These are phyloP conservation scores for Telopea speciosissima DNA, from an alignment of 177 flowering plant genomes.

Conservation along the genomic window DNA sequence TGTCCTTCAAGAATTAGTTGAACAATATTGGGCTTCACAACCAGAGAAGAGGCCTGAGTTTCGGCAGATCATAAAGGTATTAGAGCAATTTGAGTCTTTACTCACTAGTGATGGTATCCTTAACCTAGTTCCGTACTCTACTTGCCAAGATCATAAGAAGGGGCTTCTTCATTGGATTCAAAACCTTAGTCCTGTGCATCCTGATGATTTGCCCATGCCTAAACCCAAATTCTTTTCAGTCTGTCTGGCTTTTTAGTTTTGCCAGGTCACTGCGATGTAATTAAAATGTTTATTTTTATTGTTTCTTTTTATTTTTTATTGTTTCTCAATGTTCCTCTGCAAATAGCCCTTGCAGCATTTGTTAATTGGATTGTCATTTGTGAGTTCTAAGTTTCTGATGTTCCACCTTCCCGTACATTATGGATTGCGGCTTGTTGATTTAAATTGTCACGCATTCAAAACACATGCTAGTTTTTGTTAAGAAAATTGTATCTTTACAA, in stretches of 20 bases:
- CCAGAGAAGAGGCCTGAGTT: slow-evolving; percentile 86
- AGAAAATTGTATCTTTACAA: too few species aligned
- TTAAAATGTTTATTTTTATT: not conserved
- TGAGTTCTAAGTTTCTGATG: too few species aligned
- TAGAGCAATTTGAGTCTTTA: slow-evolving; percentile 64
- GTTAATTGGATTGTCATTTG: too few species aligned
- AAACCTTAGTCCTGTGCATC: slow-evolving; percentile 45
- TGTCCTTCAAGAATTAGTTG: slow-evolving; percentile 58
- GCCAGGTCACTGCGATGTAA: not conserved
- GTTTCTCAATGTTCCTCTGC: too few species aligned
- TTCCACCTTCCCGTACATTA: too few species aligned
- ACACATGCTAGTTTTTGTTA: too few species aligned
- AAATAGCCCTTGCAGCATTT: too few species aligned
- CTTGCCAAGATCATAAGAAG: slow-evolving; percentile 75
- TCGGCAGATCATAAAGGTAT: slow-evolving; percentile 79
- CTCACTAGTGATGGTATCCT: slow-evolving; percentile 53
- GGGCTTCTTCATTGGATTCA: slow-evolving; percentile 68
- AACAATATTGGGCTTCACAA: slow-evolving; percentile 74
- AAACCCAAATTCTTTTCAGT: slow-evolving; percentile 49
- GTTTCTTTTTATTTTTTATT: not conserved
- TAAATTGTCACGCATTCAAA: too few species aligned
- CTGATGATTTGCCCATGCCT: slow-evolving; percentile 25
- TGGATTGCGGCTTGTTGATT: too few species aligned
- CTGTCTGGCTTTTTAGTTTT: slow-evolving; percentile 23
- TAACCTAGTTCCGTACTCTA: slow-evolving; percentile 34